Evolutionary conservation across 2,329 filamentous ascomycete species (phyloP), one percentile per base, ranked within the genome.

Genomic region (Penicillium sclerotiorum): DNA sequence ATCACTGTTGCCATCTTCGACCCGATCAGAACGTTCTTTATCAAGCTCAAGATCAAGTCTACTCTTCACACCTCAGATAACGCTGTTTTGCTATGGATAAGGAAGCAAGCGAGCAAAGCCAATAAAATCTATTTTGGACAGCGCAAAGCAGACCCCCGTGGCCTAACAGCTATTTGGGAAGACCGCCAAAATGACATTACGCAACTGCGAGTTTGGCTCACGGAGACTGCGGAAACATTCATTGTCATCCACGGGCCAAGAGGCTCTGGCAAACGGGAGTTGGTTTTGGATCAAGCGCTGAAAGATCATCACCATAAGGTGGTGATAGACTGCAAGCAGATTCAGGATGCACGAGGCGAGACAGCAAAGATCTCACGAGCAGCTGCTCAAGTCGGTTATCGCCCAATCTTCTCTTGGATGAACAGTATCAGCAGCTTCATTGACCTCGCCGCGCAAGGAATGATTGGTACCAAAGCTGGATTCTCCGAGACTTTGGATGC

Each of bases 401-500:
- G 89, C 8, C 94, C 94, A 0, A 85, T 99, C 0, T 99, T 99
- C 69, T 95, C 90, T 0, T 97, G 92, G 89, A 88, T 95, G 73
- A 96, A 97, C 71, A 96, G 86, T 64, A 84, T 97, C 58, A 95
- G 89, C 72, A 95, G 91, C 67, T 83, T 96, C 73, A 79, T 96
- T 56, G 94, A 97, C 61, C 81, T 97, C 30, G 94, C 93, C 18
- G 90, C 94, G 1, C 93, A 96, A 68, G 89, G 92, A 60, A 94
- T 94, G 11, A 95, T 93, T 17, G 93, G 93, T 11, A 89, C 95
- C 50, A 96, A 97, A 73, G 89, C 91, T 5, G 92, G 92, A 7
- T 96, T 97, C 66, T 95, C 90, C 0, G 93, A 96, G 67, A 96
- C 91, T 0, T 76, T 96, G 22, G 93, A 96, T 65, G 86, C 88